Base-by-base conservation (phyloP, 2,329 filamentous ascomycete species). In the Aspergillus novoparasiticus region DNA sequence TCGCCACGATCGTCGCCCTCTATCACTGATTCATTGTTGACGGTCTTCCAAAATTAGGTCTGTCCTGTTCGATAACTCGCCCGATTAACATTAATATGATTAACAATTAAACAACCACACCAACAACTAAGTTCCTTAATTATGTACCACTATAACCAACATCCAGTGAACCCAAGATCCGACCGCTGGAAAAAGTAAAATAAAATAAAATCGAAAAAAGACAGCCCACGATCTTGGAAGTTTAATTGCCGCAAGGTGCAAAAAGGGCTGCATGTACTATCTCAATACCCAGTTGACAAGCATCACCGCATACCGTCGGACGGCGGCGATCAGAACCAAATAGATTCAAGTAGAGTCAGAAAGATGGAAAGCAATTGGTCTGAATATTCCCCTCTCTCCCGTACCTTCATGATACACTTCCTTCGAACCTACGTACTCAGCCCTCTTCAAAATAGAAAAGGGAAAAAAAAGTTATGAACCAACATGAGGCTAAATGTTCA, bases 401-500 rank as follows among this genome's bases (percentile, higher is more conserved):
- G 6, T n/a, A 14, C n/a, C 39, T 41, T 41, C 14, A 36, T 46
- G 43, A 23, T 50, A 50, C 16, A 19, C 14, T 28, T 30, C 14
- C 26, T 19, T 12, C 26, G 16, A 28, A 30, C 46, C 46, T 16
- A 26, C 23, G 14, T 30, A 50, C 26, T 50, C 26, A 26, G 26
- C 28, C 23, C 28, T 32, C 28, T 51, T n/a, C n/a, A 30, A 12
- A n/a, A 19, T 4, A 12, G n/a, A 12, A 32, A 51, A 41, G 4
- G 14, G 6, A 36, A 36, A 36, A n/a, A 41, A 9, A n/a, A 14
- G 16, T 19, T 19, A 41, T 41, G 16, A 41, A 41, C 39, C 26
- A 51, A 23, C 48, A 51, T 51, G 48, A 51, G 48, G 48, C 48
- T 51, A 51, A 51, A 51, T n/a, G 16, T n/a, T 51, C 48, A 51